phyloP scores from a whole-genome alignment of 768 basidiomycete species.

The Boletus subparvulus region DNA sequence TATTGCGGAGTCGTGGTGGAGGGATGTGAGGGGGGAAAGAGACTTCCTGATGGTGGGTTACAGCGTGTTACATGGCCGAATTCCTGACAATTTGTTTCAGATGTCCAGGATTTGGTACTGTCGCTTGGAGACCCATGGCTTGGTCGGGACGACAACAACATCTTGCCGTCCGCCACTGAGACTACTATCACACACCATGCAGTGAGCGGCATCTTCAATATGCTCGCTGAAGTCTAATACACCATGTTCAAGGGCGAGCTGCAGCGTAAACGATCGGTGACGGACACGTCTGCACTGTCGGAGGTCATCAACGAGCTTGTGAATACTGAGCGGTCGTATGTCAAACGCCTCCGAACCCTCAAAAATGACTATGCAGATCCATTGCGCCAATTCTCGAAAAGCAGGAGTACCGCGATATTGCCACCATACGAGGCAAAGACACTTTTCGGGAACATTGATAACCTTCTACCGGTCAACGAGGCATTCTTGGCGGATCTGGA shows the following conservation, averaged over 20 bases:
- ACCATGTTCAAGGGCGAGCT: conserved; percentile 21
- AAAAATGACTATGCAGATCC: conserved; percentile 92
- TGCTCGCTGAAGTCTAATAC: conserved; percentile 12
- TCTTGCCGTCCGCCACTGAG: conserved; percentile 43
- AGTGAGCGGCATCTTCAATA: conserved; percentile 39
- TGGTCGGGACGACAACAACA: conserved; percentile 47
- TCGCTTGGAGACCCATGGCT: conserved; percentile 71
- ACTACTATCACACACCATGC: conserved; percentile 38
- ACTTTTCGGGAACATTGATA: conserved; percentile 93
- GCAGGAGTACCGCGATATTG: conserved; percentile 84
- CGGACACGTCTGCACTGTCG: conserved; percentile 62
- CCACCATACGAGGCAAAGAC: conserved; percentile 89
- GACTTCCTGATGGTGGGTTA: conserved; percentile 62
- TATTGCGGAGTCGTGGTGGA: conserved; percentile 91
- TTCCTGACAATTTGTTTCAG: conserved; percentile 37
- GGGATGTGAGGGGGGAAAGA: conserved; percentile 67
- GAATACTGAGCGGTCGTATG: conserved; percentile 86
- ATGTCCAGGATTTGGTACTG: conserved; percentile 75
- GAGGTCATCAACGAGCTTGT: conserved; percentile 86
- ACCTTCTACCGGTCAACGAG: conserved; percentile 84
- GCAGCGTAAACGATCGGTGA: conserved; percentile 55
- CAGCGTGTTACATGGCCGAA: not conserved
- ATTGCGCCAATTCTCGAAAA: conserved; percentile 78
- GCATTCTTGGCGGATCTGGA: conserved; percentile 83
- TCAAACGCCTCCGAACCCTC: conserved; percentile 76